phyloP scores from a whole-genome alignment of 1,284 basidiomycete species.

The Wolfiporia cocos region DNA sequence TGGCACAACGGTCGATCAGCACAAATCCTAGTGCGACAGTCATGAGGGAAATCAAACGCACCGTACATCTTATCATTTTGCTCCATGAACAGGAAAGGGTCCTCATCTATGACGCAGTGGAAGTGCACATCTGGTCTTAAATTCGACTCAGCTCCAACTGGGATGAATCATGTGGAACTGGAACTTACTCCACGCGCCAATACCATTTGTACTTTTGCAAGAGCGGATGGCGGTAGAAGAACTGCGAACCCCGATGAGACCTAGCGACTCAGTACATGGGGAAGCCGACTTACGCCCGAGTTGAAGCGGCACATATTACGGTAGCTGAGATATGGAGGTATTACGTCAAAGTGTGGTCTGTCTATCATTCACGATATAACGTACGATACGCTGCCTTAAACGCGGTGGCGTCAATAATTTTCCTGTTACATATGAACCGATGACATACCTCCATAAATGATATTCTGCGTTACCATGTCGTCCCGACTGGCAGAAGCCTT shows the following conservation, averaged over 20 bases:
- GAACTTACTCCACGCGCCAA: slow-evolving; percentile 23
- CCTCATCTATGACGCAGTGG: slow-evolving; percentile 67
- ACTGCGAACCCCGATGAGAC: slow-evolving; percentile 41
- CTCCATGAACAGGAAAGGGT: slow-evolving; percentile 76
- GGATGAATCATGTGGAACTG: neutral
- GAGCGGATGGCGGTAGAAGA: slow-evolving; percentile 73
- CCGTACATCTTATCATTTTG: slow-evolving; percentile 68
- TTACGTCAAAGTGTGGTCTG: too few species aligned
- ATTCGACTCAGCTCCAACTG: neutral
- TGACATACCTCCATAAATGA: slow-evolving; percentile 79
- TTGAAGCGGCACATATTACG: slow-evolving; percentile 90
- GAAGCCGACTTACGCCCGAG: slow-evolving; percentile 60
- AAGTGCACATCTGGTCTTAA: slow-evolving; percentile 62
- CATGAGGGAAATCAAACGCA: slow-evolving; percentile 12
- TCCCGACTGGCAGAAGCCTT: slow-evolving; percentile 64
- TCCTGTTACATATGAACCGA: neutral
- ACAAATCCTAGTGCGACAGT: slow-evolving; percentile 1
- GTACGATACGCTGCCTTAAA: slow-evolving; percentile 55
- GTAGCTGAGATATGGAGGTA: slow-evolving; percentile 47
- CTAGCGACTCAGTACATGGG: neutral
- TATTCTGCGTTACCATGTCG: slow-evolving; percentile 69
- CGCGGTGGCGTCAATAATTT: slow-evolving; percentile 14
- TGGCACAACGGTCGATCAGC: too few species aligned
- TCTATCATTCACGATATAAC: too few species aligned
- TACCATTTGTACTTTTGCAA: slow-evolving; percentile 25